Evolutionary conservation across 2,329 filamentous ascomycete species (phyloP), one percentile per base, ranked within the genome.

Genomic region (Mollisia scopiformis): DNA sequence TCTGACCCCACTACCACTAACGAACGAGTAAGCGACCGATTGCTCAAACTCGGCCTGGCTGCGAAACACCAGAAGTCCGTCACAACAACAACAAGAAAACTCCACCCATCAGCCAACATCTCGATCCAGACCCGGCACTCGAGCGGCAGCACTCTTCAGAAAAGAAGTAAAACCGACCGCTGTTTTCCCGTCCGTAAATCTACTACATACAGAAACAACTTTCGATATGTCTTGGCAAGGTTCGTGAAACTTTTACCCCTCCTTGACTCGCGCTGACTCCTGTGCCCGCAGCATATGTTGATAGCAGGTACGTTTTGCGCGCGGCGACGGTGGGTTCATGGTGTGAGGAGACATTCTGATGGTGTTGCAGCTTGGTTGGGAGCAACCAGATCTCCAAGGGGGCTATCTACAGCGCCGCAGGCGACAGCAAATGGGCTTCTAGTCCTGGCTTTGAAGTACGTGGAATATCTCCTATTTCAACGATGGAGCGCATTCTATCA

Each of bases 311-410:
- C 69, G 72, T 52, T 37, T 19, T 16, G 14, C 53, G 33, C 10
- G 13, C 27, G 21, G 43, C 30, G 35, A 27, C 7, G 19, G 25
- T 39, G 1, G 16, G 10, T 23, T 14, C 4, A 37, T 28, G 25
- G 19, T 31, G n/a, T 21, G 39, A 13, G 47, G 8, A 25, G 19
- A 16, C 31, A 21, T 2, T 47, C 71, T 73, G 65, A 72, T 69
- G 58, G 57, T 35, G 39, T 58, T 39, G 69, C 74, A 96, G 92
- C 85, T 87, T 97, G 72, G 85, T 96, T 73, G 89, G 84, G 79
- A 88, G 84, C 71, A 88, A 88, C 73, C 88, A 93, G 75, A 79
- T 96, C 74, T 89, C 95, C 81, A 89, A 92, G 81, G 93, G 85
- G 72, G 90, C 91, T 74, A 93, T 97, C 76, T 87, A 95, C 82